Evolutionary conservation across 768 basidiomycete species (phyloP).

Genomic region (Sporobolomyces pararoseus): DNA sequence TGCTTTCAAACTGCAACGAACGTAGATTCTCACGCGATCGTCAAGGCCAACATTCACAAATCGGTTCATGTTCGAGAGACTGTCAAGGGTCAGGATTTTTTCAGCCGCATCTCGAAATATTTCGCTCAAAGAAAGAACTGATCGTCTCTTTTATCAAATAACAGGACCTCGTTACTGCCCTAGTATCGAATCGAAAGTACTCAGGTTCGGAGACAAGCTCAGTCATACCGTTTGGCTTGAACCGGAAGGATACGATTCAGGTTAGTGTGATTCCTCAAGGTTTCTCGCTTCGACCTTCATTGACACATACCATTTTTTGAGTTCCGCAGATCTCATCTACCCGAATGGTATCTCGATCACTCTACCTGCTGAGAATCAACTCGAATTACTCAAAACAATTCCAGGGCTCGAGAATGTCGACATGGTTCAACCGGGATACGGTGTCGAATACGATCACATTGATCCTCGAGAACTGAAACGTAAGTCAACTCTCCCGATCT

Average conservation of each 20-base stretch:
- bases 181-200: constrained; percentile 79
- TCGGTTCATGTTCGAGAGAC: constrained; percentile 85
- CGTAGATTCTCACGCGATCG: constrained; percentile 66
- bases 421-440: constrained; percentile 81
- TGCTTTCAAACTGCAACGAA: constrained; percentile 75
- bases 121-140: too few species aligned
- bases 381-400: constrained; percentile 75
- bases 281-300: too few species aligned
- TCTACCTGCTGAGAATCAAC: constrained; percentile 79
- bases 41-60: constrained; percentile 68
- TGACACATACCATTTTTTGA: neutral
- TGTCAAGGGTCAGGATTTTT: constrained; percentile 63
- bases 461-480: constrained; percentile 74
- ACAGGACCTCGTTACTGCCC: constrained; percentile 87
- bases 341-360: constrained; percentile 86
- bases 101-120: too few species aligned
- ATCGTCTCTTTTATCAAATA: too few species aligned
- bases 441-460: constrained; percentile 85
- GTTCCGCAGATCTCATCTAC: constrained; percentile 79
- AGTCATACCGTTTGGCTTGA: constrained; percentile 80
- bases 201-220: constrained; percentile 68
- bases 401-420: constrained; percentile 78
- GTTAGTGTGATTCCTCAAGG: constrained; percentile 49
- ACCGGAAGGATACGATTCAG: constrained; percentile 85
- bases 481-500: constrained; percentile 55